phyloP scores from a whole-genome alignment of 1,284 basidiomycete genomes.

The Apiotrichum laibachii region DNA sequence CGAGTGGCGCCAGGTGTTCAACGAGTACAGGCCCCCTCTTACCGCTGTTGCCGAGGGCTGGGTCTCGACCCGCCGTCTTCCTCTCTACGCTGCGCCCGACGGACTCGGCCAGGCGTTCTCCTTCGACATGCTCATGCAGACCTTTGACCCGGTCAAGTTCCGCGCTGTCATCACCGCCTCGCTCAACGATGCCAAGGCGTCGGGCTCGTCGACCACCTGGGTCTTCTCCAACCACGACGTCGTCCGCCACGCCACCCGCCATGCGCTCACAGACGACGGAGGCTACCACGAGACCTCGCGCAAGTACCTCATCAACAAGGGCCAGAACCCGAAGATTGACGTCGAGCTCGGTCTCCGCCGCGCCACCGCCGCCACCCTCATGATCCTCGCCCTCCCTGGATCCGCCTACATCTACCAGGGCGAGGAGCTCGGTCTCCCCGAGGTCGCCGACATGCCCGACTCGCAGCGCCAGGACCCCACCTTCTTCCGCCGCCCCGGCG shows the following conservation, averaged over 20 bases:
- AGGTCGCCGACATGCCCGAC: constrained; percentile 37
- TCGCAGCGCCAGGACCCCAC: constrained; percentile 41
- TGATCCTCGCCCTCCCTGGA: constrained; percentile 44
- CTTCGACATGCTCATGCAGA: constrained; percentile 44
- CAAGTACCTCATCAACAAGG: constrained; percentile 25
- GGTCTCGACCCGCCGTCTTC: constrained; percentile 37
- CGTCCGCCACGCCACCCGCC: constrained; percentile 42
- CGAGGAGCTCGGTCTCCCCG: constrained; percentile 45
- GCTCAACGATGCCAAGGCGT: constrained; percentile 24
- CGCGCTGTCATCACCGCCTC: constrained; percentile 28
- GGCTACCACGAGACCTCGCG: constrained; percentile 17
- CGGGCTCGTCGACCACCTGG: constrained; percentile 39
- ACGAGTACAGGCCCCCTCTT: constrained; percentile 44
- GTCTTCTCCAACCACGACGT: constrained; percentile 46
- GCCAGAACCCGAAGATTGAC: constrained; percentile 23
- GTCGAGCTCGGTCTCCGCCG: constrained; percentile 29
- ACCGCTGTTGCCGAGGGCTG: constrained; percentile 47
- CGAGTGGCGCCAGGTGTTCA: constrained; percentile 44
- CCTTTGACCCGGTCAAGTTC: constrained; percentile 27
- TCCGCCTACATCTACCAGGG: constrained; percentile 47
- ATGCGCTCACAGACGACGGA: constrained; percentile 29
- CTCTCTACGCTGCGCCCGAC: constrained; percentile 35
- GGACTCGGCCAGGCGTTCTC: constrained; percentile 45
- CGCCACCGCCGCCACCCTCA: constrained; percentile 36
- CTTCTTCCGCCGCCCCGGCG: constrained; percentile 37